Conservation (phyloP, 2,329 filamentous ascomycete species). For the Alternaria conjuncta region DNA sequence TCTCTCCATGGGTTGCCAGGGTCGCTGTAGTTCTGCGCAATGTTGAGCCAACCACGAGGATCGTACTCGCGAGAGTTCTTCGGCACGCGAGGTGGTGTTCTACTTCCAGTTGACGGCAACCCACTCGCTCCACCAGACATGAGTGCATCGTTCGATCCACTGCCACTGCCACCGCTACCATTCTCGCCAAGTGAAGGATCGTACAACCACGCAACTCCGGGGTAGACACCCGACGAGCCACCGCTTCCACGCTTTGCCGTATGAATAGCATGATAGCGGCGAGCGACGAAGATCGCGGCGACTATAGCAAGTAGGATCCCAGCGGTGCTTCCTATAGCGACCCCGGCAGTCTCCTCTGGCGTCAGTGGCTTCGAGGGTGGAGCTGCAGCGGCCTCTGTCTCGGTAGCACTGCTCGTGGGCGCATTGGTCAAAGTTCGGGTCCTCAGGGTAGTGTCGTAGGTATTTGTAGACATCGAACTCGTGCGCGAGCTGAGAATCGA, state of each 20-base stretch:
- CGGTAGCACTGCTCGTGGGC: constrained; percentile 20
- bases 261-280: constrained; percentile 35
- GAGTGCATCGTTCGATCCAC: constrained; percentile 25
- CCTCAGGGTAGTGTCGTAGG: background rate
- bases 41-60: constrained; percentile 12
- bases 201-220: constrained; percentile 22
- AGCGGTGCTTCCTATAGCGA: constrained; percentile 43
- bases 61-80: background rate
- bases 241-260: constrained; percentile 27
- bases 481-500: background rate
- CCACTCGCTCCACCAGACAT: constrained; percentile 33
- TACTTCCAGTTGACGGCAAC: background rate
- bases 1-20: constrained; percentile 7
- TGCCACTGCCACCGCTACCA: background rate
- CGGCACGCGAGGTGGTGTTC: constrained; percentile 1
- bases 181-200: constrained; percentile 31
- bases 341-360: constrained; percentile 43
- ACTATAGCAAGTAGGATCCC: constrained; percentile 43
- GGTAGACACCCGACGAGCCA: constrained; percentile 33
- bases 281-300: constrained; percentile 41
- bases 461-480: background rate
- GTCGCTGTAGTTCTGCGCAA: constrained; percentile 14
- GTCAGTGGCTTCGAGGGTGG: constrained; percentile 26
- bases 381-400: constrained; percentile 11
- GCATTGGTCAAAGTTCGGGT: background rate